Base-by-base conservation (phyloP, 257 asterid species). In the Thymus mandschuricus region DNA sequence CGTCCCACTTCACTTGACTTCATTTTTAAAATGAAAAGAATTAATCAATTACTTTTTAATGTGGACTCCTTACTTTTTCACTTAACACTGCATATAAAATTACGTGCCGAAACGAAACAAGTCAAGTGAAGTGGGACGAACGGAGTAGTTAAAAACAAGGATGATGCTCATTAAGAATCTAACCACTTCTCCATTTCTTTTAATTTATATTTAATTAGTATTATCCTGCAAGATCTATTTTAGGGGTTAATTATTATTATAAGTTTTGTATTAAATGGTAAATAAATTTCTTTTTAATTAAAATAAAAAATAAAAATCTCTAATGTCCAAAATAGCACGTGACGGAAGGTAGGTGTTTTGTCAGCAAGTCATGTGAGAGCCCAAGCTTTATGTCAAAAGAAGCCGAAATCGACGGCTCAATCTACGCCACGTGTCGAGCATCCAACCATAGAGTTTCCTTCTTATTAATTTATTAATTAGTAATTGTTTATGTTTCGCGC, bases 351-450 rank as follows among this genome's bases (percentile, higher is more conserved):
- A 66, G 59, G 63, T 64, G 44, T 46, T 21, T 49, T 76, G 84
- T 80, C 84, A 80, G 78, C 72, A 2, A 15, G 54, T 66, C 85
- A 76, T 65, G 85, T 80, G 85, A 76, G 48, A 31, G 54, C 45
- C 77, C 31, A 50, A 58, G 73, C 77, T 38, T 71, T 28, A 28
- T 51, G 72, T 69, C 63, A 69, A 66, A 71, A 71, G 41, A 40
- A 21, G 70, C 74, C 81, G 48, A 62, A 72, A 72, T 73, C 13
- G 56, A 62, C 73, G 80, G 70, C 54, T 21, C 21, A 68, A 65
- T 77, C 79, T 57, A 15, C 30, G 76, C 69, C 87, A 85, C 84
- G 82, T 77, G 85, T 70, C 78, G 6, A 46, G 11, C 70, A 76
- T 79, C 79, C 0, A 2, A 51, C 6, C 21, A 21, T 21, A 21